Base-by-base conservation (phyloP, 805 yeast genomes). In the Cyberlindnera veronae region DNA sequence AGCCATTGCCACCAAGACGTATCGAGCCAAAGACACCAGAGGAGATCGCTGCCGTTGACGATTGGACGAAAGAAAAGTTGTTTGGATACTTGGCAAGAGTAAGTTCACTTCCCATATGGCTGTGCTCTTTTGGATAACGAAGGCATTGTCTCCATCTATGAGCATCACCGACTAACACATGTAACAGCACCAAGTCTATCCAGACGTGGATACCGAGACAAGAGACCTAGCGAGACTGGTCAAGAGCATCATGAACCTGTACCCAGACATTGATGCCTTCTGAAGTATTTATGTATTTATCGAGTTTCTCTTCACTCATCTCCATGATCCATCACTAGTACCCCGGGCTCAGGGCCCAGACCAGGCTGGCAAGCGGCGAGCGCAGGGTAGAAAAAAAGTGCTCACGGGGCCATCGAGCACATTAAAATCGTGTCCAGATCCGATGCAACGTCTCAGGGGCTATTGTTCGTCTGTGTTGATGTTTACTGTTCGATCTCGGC, bases 31-130 rank as follows among this genome's bases (percentile, higher is more conserved):
- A 44, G 44, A 44, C 38, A 11, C 33, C 31, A 9, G 45, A 39
- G 26, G 46, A 33, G 36, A 28, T 44, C 17, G 43, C 38, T 9
- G 26, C 27, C 9, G 44, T 38, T 14, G 46, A 30, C 6, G 36
- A 46, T 9, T 45, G 49, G 52, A 24, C 29, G 26, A 49, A 41
- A 23, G 19, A 15, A 15, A 38, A 50, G 34, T 27, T 50, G 12
- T 50, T 48, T 23, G 43, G 21, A 1, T 48, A 44, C 24, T 21
- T 51, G 8, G 23, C 48, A 11, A 41, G 43, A 32, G 55, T 51
- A 22, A 23, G 51, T 45, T n/a, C n/a, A n/a, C 6, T 19, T 23
- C 13, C 30, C 10, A 6, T 10, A 10, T 21, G 17, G 6, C 18
- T 34, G 18, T 8, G 6, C 18, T 9, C 23, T 18, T 8, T 15